Base-by-base conservation (phyloP, 129 eudicot species). In the Helichrysum umbraculigerum region DNA sequence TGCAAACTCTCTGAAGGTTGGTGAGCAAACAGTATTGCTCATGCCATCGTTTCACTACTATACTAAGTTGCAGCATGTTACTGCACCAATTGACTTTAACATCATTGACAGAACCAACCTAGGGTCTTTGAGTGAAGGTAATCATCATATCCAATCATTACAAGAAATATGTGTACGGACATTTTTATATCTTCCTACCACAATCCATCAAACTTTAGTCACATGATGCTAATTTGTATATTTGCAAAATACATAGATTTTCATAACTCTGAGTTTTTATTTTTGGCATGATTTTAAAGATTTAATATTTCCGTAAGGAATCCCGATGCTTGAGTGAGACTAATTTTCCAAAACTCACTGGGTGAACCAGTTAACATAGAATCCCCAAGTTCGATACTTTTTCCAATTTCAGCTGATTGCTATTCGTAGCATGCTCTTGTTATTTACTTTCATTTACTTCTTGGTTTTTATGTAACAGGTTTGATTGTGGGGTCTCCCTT, bases 51-150 rank as follows among this genome's bases (percentile, higher is more conserved):
- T 87, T 81, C 89, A 78, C 68, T 72, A 70, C 76, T 78, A 83
- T 70, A 66, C 72, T 32, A 86, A 88, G 87, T 81, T 82, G 80
- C 86, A 77, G 76, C 84, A 80, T 79, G 84, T 81, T 33, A 59
- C 88, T 58, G 52, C 81, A 70, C 84, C 87, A 29, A 34, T 93
- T 19, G 83, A 88, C 78, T 88, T 93, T 79, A 79, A 79, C 75
- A 84, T 93, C 66, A 84, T 91, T 81, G 89, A 91, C 66, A 87
- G 98, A 75, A 93, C 93, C 81, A 87, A 80, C 79, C 87, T 93
- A 82, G 80, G 75, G 66, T 90, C 96, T 69, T 81, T 93, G 74
- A 84, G 84, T 68, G 98, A 93, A 88, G 98, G 98, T 93, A 88
- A 66, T 37, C 63, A 22, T 76, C 70, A 76, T 44, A 16, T 54